phyloP scores from a whole-genome alignment of 345 rosid species.

The Bruguiera parviflora region DNA sequence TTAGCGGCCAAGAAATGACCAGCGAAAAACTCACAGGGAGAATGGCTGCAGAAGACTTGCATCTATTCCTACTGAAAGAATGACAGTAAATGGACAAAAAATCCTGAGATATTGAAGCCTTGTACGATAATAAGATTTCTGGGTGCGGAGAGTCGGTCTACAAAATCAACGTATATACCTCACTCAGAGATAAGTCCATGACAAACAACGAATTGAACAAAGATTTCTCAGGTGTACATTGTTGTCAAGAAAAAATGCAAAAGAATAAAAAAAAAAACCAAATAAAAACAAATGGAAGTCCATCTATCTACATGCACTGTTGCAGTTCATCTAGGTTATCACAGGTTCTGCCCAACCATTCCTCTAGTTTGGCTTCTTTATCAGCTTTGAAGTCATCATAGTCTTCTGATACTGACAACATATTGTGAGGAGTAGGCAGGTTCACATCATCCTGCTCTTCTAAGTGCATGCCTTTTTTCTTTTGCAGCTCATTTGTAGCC shows the following conservation, averaged over 20 bases:
- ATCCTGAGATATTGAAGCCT: not conserved
- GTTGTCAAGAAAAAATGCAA: not conserved
- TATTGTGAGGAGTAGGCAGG: not conserved
- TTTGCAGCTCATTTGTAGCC: slow-evolving; percentile 34
- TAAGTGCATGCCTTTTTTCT: slow-evolving; percentile 6
- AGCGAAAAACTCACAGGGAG: too few relatives aligned
- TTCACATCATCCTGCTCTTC: slow-evolving; percentile 24
- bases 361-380: slow-evolving; percentile 74
- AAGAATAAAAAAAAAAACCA: too few relatives aligned
- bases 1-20: too few relatives aligned
- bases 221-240: not conserved
- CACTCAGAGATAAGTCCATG: not conserved
- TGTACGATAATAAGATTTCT: too few relatives aligned
- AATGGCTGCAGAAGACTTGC: too few relatives aligned
- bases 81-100: not conserved
- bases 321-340: slow-evolving; percentile 11
- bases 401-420: slow-evolving; percentile 30
- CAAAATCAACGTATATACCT: not conserved
- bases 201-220: slow-evolving; percentile 13
- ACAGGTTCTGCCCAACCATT: slow-evolving; percentile 61
- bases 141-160: too few relatives aligned
- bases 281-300: not conserved
- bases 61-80: too few relatives aligned
- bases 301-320: not conserved
- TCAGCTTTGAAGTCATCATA: slow-evolving; percentile 68